Base-by-base conservation (phyloP, 768 basidiomycete genomes). In the Hysterangium stoloniferum region DNA sequence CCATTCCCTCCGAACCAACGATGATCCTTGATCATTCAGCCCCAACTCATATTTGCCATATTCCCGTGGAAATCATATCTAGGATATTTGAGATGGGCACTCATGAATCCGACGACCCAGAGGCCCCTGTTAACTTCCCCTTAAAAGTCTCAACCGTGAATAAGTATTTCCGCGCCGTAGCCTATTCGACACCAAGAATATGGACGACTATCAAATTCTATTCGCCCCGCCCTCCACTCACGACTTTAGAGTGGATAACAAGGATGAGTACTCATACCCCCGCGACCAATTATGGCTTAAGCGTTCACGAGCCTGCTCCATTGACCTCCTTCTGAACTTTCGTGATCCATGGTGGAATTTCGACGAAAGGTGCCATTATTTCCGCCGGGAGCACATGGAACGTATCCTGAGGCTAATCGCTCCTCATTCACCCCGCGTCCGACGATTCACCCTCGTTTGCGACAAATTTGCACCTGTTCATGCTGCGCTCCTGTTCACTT, bases 391-490 rank as follows among this genome's bases (percentile, higher is more conserved):
- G 40, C 68, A 75, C 57, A 75, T 80, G 74, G 67, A 73, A 41
- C 55, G 62, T 12, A 59, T 78, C 31, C 64, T 80, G 52, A 67
- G 63, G 13, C 61, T 74, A 27, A 62, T 81, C 8, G 57, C 75
- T 6, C 68, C 71, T 11, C 73, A 75, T 25, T 68, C 68, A 6
- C 41, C 56, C 19, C 71, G 77, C 43, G 81, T 79, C 77, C 63
- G 65, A 36, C 63, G 53, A 11, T 44, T 81, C 40, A 72, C 75
- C 42, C 65, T 82, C n/a, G 62, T 77, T 42, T 71, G 76, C 1
- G 80, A 82, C 54, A 82, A 77, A 4, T 82, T 80, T 78, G 66
- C 68, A 1, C 79, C 80, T 9, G 73, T 74, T 71, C 56, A 65
- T 70, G 7, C 78, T 80, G 56, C 69, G 81, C 8, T 66, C 63